Conservation (phyloP, 139 green algal species). For the Chlorella sp. region DNA sequence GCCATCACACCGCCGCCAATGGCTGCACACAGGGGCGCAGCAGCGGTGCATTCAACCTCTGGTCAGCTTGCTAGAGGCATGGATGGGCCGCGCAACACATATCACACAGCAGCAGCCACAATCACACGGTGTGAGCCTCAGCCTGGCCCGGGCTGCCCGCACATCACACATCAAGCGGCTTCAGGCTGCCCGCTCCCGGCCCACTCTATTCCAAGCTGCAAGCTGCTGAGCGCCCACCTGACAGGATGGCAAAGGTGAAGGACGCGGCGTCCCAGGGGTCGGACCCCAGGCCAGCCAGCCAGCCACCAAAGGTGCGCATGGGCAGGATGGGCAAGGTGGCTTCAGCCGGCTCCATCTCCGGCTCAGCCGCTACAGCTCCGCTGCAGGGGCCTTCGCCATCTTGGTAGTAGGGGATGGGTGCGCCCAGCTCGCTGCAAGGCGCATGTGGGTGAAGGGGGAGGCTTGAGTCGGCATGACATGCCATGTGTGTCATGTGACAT, state of each 20-base stretch:
- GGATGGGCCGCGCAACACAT: too few species aligned
- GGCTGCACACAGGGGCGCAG: background rate
- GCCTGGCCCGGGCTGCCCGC: too few species aligned
- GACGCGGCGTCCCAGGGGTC: background rate
- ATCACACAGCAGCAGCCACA: too few species aligned
- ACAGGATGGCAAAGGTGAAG: background rate
- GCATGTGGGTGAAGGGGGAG: too few species aligned
- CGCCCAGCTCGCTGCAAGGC: slow-evolving; percentile 16
- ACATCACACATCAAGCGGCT: too few species aligned
- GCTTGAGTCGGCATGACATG: too few species aligned
- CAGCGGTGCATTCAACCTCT: too few species aligned
- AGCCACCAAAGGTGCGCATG: slow-evolving; percentile 18
- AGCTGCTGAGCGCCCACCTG: background rate
- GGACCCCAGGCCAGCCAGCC: background rate
- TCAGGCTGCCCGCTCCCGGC: too few species aligned
- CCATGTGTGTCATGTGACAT: too few species aligned
- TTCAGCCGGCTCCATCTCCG: background rate
- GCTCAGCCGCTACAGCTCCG: background rate
- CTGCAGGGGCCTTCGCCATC: slow-evolving; percentile 29
- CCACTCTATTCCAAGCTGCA: too few species aligned
- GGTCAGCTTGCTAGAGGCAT: too few species aligned
- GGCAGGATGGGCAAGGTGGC: background rate
- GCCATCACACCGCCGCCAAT: slow-evolving; percentile 9
- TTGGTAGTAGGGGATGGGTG: slow-evolving; percentile 27
- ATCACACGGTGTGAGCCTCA: too few species aligned